Evolutionary conservation across 192 early-diverging fungal species (phyloP), one percentile per base, ranked within the genome.

Genomic region (Thoreauomyces humboldtii): DNA sequence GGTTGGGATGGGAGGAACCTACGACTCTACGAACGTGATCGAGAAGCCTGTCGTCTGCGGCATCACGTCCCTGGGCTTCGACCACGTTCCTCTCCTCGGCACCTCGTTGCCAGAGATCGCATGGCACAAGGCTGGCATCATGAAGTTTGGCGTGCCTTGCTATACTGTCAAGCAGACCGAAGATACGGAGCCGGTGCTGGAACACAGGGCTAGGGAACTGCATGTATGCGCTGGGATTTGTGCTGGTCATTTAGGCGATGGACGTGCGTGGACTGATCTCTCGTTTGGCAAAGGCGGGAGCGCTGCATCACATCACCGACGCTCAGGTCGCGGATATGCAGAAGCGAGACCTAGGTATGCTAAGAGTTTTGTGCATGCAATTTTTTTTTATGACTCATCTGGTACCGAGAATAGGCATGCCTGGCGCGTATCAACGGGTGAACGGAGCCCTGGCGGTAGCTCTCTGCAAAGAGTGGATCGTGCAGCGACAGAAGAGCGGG

Each of bases 21-120:
- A 77, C 83, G 92, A 94, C 35, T 84, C 87, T 4, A 94, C 92
- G 0, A 94, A 93, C 69, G 86, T 93, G 0, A 80, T 92, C 70
- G 70, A 76, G 7, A 35, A 61, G 17, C 82, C 86, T 31, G 70
- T 73, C 12, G 75, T 70, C 38, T 78, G 80, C 32, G 76, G 84
- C 9, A 87, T 94, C 34, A 87, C 90, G 27, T 71, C 86, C 1
- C 79, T 94, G n/a, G 91, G 89, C 9, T 67, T 83, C 46, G 92
- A 94, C 56, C 92, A 94, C 51, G 44, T 84, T 42, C 76, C 81
- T 14, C 59, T 91, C 19, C 73, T 94, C 0, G 92, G 92, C n/a
- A 63, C 74, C 54, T 89, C 77, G 2, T 56, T 92, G 4, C 72
- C 76, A 33, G 83, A 89, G 51, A 94, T 94, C 50, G 91, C 91